phyloP scores from a whole-genome alignment of 2,329 filamentous ascomycete genomes.

The Rhynchosporium graminicola region DNA sequence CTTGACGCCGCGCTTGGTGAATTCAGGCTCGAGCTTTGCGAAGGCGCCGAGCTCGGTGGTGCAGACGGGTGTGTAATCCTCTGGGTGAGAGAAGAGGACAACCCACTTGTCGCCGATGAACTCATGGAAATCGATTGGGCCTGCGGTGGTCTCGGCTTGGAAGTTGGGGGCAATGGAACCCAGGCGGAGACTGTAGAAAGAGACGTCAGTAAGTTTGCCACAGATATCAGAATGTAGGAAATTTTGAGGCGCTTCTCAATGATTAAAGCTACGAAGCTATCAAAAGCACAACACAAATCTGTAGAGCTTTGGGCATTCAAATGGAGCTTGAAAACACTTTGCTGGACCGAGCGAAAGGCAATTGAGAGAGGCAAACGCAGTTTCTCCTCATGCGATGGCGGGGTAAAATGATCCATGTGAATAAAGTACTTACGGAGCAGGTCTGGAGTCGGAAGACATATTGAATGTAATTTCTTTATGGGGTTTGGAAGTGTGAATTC shows the following conservation, averaged over 20 bases:
- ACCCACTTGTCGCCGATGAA: constrained; percentile 80
- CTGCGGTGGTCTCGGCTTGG: constrained; percentile 75
- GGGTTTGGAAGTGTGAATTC: background rate
- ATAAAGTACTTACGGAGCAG: constrained; percentile 28
- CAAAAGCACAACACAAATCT: background rate
- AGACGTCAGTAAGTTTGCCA: background rate
- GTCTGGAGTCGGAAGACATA: constrained; percentile 26
- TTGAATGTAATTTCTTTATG: constrained; percentile 7
- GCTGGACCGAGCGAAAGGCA: background rate
- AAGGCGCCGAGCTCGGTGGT: constrained; percentile 95
- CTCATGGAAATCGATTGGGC: constrained; percentile 80
- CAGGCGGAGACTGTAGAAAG: constrained; percentile 57
- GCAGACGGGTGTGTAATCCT: constrained; percentile 93
- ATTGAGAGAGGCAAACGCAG: constrained; percentile 8
- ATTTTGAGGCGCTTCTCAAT: background rate
- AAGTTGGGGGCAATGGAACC: constrained; percentile 76
- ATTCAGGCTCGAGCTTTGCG: constrained; percentile 84
- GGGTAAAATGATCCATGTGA: background rate
- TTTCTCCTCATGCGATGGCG: constrained; percentile 9
- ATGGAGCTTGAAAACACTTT: background rate
- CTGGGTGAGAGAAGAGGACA: constrained; percentile 81
- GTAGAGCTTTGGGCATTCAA: background rate
- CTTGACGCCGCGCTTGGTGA: constrained; percentile 83
- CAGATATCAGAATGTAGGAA: background rate
- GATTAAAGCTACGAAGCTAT: background rate